Evolutionary conservation across 441 rosid genomes (phyloP).

Genomic region (Cnidoscolus chayamansa): DNA sequence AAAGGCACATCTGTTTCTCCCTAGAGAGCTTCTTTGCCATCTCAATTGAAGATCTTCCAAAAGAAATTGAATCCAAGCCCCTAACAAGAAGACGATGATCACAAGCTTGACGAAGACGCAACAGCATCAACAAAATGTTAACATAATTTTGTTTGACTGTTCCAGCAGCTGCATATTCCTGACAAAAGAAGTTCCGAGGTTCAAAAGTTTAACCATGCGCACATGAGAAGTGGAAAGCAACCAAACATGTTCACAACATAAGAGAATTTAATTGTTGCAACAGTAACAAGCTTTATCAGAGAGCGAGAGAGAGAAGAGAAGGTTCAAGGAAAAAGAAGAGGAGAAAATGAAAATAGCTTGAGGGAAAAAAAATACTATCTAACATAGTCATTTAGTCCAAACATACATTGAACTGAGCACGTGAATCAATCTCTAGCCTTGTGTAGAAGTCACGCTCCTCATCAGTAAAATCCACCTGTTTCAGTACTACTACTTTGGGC

Average conservation of each 20-base stretch:
- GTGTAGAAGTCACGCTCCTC: constrained; percentile 83
- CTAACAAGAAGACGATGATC: constrained; percentile 90
- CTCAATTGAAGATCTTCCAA: constrained; percentile 52
- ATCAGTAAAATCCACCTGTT: constrained; percentile 70
- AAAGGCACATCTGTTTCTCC: constrained; percentile 42
- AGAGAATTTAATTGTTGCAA: neutral
- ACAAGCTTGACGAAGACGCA: constrained; percentile 96
- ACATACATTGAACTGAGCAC: constrained; percentile 73
- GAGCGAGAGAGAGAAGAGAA: too few relatives aligned
- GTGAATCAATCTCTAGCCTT: constrained; percentile 69
- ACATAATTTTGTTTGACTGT: constrained; percentile 87
- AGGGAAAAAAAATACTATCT: neutral
- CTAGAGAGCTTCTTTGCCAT: constrained; percentile 54
- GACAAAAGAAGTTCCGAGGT: constrained; percentile 14
- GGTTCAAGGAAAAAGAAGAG: too few relatives aligned
- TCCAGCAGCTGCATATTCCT: constrained; percentile 97
- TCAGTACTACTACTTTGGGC: constrained; percentile 62
- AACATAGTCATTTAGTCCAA: neutral
- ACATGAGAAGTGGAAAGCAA: neutral
- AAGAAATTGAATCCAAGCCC: constrained; percentile 53
- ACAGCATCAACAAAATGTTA: constrained; percentile 85
- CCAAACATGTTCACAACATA: neutral
- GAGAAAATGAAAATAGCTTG: neutral
- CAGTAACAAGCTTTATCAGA: too few relatives aligned
- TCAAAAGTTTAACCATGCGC: neutral